These are phyloP conservation scores for Edaphochlamys debaryana DNA, from an alignment of 139 green algal species.

Conservation along the genomic window DNA sequence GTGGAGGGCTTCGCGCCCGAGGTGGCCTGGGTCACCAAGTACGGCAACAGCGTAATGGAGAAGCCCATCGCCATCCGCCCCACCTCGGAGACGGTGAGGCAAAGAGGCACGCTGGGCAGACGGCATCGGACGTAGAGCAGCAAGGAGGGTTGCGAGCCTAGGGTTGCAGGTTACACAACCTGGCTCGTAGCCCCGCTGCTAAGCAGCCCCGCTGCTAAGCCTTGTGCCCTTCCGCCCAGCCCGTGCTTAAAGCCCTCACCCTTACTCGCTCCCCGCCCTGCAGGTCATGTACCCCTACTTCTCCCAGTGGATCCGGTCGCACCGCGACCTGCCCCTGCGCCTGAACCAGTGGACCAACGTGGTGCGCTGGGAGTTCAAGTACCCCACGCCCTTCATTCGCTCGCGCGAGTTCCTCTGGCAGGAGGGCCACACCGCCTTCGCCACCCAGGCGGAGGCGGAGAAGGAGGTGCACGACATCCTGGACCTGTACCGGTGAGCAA, in stretches of 20 bases:
- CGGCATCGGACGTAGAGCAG: too few relatives aligned
- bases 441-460: constrained; percentile 90
- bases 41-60: constrained; percentile 90
- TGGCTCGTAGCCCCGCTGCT: too few relatives aligned
- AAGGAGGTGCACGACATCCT: constrained; percentile 94
- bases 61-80: constrained; percentile 97
- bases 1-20: constrained; percentile 88
- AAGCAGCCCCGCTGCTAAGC: too few relatives aligned
- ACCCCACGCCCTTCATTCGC: constrained; percentile 99
- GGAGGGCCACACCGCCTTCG: constrained; percentile 93
- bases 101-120: neutral
- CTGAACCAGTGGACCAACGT: constrained; percentile 99
- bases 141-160: too few relatives aligned
- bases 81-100: constrained; percentile 94
- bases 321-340: constrained; percentile 96
- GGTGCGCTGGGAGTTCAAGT: constrained; percentile 99
- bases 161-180: too few relatives aligned
- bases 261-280: neutral
- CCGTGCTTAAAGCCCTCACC: too few relatives aligned
- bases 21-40: constrained; percentile 94
- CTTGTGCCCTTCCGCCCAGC: too few relatives aligned
- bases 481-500: constrained; percentile 83
- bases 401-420: constrained; percentile 85
- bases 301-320: constrained; percentile 94
- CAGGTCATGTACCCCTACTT: constrained; percentile 98